Conservation (phyloP, 768 basidiomycete genomes). For the Krasilnikovozyma curviuscula region DNA sequence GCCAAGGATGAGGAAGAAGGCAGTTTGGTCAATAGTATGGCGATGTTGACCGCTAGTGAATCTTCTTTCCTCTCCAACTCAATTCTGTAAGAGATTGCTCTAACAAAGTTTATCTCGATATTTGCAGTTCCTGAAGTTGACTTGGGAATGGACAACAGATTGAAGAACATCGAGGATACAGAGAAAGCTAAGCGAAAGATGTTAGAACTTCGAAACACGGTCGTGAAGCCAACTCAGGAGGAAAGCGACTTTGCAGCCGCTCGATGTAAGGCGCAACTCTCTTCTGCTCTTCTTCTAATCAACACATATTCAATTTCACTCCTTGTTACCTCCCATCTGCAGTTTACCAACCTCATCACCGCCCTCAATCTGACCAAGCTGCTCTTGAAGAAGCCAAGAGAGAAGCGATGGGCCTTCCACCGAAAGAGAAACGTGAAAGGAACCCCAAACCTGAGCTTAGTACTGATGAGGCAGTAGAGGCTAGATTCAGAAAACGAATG, state of each 20-base stretch:
- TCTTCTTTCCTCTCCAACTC: not conserved
- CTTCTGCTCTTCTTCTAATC: conserved; percentile 1
- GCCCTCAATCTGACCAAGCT: conserved; percentile 64
- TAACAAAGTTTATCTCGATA: not conserved
- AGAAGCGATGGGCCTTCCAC: conserved; percentile 60
- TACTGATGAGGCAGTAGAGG: conserved; percentile 74
- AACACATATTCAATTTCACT: not conserved
- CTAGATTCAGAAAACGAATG: conserved; percentile 94
- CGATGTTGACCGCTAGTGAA: conserved; percentile 74
- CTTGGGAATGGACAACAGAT: conserved; percentile 80
- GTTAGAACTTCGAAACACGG: conserved; percentile 39
- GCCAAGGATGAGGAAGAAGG: conserved; percentile 52
- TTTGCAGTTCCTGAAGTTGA: conserved; percentile 68
- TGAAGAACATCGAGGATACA: conserved; percentile 92
- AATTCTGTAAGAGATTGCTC: not conserved
- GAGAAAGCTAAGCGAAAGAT: conserved; percentile 85
- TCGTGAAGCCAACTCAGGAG: conserved; percentile 33
- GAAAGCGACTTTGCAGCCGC: conserved; percentile 71
- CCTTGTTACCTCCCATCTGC: not conserved
- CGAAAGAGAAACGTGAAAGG: conserved; percentile 25
- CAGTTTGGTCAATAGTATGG: conserved; percentile 74
- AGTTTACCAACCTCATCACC: conserved; percentile 73
- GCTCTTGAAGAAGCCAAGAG: conserved; percentile 73
- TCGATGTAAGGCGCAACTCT: conserved; percentile 80
- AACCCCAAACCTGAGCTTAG: conserved; percentile 47